These are phyloP conservation scores for Chlamydomonas schloesseri DNA, from an alignment of 139 green algal genomes.

Conservation along the genomic window DNA sequence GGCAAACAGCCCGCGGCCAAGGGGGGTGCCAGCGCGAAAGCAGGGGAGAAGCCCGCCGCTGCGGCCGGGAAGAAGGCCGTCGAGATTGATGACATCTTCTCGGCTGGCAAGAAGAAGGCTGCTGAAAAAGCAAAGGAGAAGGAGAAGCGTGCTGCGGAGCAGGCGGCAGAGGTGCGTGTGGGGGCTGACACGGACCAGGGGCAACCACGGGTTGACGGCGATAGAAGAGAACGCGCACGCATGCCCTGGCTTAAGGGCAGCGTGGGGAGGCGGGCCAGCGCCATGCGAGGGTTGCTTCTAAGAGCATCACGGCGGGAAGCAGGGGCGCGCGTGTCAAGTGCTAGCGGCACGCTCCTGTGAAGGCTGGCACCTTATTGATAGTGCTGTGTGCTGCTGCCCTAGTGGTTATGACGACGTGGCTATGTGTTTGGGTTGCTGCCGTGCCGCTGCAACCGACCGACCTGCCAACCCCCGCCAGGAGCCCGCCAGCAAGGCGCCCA, in stretches of 20 bases:
- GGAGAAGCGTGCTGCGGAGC: not conserved
- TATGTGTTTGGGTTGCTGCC: too few species aligned
- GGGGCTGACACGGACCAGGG: too few species aligned
- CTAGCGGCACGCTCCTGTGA: too few species aligned
- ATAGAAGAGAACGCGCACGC: too few species aligned
- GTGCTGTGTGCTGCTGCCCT: too few species aligned
- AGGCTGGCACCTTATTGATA: too few species aligned
- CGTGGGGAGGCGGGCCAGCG: not conserved
- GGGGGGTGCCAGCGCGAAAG: not conserved
- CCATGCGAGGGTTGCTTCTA: too few species aligned
- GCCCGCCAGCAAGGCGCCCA: conserved; percentile 18
- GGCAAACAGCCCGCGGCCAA: not conserved
- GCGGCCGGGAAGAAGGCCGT: conserved; percentile 15
- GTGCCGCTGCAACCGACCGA: too few species aligned
- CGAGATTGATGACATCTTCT: conserved; percentile 78
- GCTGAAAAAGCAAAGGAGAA: conserved; percentile 3
- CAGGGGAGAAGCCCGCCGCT: not conserved
- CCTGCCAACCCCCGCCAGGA: too few species aligned
- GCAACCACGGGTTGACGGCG: conserved; percentile 3
- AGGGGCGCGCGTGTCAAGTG: too few species aligned
- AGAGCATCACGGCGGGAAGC: not conserved
- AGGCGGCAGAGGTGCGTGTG: not conserved
- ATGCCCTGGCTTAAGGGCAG: too few species aligned
- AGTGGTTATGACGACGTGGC: too few species aligned
- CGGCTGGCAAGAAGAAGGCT: conserved; percentile 46